These are phyloP conservation scores for Amanita inopinata DNA, from an alignment of 768 basidiomycete species.

Conservation along the genomic window DNA sequence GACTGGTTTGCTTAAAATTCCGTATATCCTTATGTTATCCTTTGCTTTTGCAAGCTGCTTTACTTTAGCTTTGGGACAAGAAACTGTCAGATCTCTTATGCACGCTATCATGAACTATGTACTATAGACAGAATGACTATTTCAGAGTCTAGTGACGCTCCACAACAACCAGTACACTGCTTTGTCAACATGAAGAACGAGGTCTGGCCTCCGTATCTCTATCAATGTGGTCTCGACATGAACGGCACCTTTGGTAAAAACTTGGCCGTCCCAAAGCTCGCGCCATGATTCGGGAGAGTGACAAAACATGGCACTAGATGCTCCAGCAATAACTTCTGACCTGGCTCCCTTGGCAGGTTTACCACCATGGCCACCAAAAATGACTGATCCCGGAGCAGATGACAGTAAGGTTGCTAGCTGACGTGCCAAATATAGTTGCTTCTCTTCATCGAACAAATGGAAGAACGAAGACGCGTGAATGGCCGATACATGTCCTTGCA, in stretches of 20 bases:
- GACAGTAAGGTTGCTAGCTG: conserved; percentile 23
- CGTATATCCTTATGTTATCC: no score
- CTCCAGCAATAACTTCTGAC: not conserved
- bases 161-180: conserved; percentile 10
- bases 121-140: no score
- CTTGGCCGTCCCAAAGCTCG: conserved; percentile 23
- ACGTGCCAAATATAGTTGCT: conserved; percentile 21
- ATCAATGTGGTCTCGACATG: conserved; percentile 17
- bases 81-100: no score
- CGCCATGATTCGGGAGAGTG: conserved; percentile 28
- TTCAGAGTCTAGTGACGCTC: conserved; percentile 13
- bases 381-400: conserved; percentile 23
- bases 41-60: no score
- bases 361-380: conserved; percentile 29
- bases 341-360: conserved; percentile 22
- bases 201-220: conserved; percentile 1
- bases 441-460: conserved; percentile 25
- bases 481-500: conserved; percentile 34
- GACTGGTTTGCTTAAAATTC: no score
- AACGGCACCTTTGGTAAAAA: conserved; percentile 22
- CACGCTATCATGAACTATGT: no score
- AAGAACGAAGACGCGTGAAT: conserved; percentile 32
- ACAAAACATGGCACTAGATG: conserved; percentile 23
- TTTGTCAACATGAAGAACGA: not conserved
- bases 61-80: no score